Evolutionary conservation across 2,329 filamentous ascomycete species (phyloP).

Genomic region (Beauveria pseudobassiana): DNA sequence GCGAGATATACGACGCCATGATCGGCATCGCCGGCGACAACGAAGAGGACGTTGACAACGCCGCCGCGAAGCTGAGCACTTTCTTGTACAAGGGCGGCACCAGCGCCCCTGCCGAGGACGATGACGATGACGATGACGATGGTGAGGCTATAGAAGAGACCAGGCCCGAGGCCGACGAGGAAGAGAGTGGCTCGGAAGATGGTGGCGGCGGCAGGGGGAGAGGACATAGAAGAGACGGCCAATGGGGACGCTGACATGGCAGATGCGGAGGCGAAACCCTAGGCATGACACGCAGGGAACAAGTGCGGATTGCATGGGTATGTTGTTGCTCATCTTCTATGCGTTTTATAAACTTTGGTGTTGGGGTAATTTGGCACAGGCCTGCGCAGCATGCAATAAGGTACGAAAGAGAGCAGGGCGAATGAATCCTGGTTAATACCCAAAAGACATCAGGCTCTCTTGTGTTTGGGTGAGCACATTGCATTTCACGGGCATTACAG

Average conservation of each 20-base stretch:
- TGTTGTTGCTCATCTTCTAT: neutral
- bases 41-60: constrained; percentile 7
- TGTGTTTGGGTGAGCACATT: neutral
- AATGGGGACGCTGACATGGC: constrained; percentile 10
- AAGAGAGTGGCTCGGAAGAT: constrained; percentile 13
- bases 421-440: constrained; percentile 1
- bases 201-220: constrained; percentile 15
- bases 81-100: constrained; percentile 19
- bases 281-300: too few species aligned
- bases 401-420: neutral
- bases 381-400: neutral
- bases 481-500: neutral
- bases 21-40: constrained; percentile 2
- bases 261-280: constrained; percentile 13
- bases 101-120: too few species aligned
- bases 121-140: constrained; percentile 6
- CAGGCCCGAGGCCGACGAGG: constrained; percentile 15
- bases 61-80: constrained; percentile 1
- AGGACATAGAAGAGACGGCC: neutral
- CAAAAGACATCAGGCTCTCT: neutral
- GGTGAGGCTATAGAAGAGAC: constrained; percentile 19
- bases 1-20: constrained; percentile 12
- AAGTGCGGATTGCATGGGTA: neutral
- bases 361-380: neutral
- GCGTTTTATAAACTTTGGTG: neutral